Base-by-base conservation (phyloP, 139 green algal species). In the Pedinophyceae sp. region DNA sequence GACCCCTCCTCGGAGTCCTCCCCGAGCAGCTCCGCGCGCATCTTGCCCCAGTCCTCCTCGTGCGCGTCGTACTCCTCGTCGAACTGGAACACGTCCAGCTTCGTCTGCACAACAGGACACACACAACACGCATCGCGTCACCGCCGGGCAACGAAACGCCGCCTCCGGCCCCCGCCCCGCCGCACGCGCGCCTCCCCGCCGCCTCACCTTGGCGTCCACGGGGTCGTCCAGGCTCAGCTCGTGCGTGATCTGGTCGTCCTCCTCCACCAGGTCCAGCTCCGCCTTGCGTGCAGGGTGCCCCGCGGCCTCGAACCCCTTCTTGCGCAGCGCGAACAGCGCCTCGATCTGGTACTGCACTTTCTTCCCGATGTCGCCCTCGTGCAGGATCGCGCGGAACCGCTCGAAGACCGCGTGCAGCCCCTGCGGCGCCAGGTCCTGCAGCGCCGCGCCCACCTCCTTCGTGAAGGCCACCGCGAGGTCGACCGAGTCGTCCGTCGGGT, bases 231-330 rank as follows among this genome's bases (percentile, higher is more conserved):
- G 73, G 15, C 30, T 59, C 38, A 95, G 25, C 60, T 94, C 79
- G 64, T 98, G 90, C 2, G 82, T 93, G 72, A 98, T 92, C 74
- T 95, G 89, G 67, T 98, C 89, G 46, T 94, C 81, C 7, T 65
- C 68, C 48, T 96, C 90, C 25, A 98, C 78, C 54, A 97, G 68
- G 62, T 97, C 89, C 49, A 97, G 76, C 67, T 85, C 83, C 0
- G 68, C 40, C 2, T 69, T 62, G 1, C 96, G 64, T 1, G 78
- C 61, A 3, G 70, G 66, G 58, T 76, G 78, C 30, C 75, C 83
- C n/a, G 57, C 58, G 2, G 54, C 49, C 47, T 79, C 74, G 59
- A 94, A 97, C 40, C 75, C 79, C 7, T 71, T 71, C 76, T 93
- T 93, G 54, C 85, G 69, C 23, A 93, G 60, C 7, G 78, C 74